A percentile compares a stretch with the other conserved stretches of the same genome.
Conservation (phyloP, 371 early-diverging fungal species). For the Dichotomocladium elegans region DNA sequence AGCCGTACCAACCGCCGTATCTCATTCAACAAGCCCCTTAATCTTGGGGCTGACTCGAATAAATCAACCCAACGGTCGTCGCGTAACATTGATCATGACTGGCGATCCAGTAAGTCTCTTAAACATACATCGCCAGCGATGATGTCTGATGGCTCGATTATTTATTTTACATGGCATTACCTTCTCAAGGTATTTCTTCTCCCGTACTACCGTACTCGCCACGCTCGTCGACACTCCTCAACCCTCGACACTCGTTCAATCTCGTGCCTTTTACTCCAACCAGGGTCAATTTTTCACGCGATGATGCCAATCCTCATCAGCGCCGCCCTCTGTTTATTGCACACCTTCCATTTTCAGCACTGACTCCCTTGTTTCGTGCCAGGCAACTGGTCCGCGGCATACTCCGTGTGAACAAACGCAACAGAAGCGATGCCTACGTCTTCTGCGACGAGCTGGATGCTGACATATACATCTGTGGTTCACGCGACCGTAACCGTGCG, state of each 20-base stretch:
- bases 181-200: background rate
- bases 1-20: slow-evolving; percentile 11
- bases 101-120: slow-evolving; percentile 22
- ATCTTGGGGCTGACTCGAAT: slow-evolving; percentile 12
- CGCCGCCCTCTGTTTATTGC: slow-evolving; percentile 52
- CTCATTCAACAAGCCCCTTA: slow-evolving; percentile 30
- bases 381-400: slow-evolving; percentile 57
- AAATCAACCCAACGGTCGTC: slow-evolving; percentile 19
- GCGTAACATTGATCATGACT: slow-evolving; percentile 30
- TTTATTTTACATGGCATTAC: background rate
- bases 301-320: slow-evolving; percentile 43
- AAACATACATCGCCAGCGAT: too few species aligned
- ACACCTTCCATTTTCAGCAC: slow-evolving; percentile 51
- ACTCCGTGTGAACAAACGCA: slow-evolving; percentile 79
- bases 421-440: slow-evolving; percentile 83
- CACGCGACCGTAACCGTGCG: slow-evolving; percentile 76
- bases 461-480: slow-evolving; percentile 75
- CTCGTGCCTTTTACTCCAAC: slow-evolving; percentile 44
- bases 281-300: slow-evolving; percentile 31
- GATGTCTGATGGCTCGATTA: background rate
- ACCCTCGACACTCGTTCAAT: slow-evolving; percentile 19
- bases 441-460: slow-evolving; percentile 57
- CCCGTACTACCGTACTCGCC: background rate
- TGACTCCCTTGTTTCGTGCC: slow-evolving; percentile 41
- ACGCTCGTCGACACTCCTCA: slow-evolving; percentile 5